Percentiles rank a stretch among this genome's conserved stretches.
phyloP scores from a whole-genome alignment of 2,329 filamentous ascomycete species.

The Pyrenochaeta sp. region DNA sequence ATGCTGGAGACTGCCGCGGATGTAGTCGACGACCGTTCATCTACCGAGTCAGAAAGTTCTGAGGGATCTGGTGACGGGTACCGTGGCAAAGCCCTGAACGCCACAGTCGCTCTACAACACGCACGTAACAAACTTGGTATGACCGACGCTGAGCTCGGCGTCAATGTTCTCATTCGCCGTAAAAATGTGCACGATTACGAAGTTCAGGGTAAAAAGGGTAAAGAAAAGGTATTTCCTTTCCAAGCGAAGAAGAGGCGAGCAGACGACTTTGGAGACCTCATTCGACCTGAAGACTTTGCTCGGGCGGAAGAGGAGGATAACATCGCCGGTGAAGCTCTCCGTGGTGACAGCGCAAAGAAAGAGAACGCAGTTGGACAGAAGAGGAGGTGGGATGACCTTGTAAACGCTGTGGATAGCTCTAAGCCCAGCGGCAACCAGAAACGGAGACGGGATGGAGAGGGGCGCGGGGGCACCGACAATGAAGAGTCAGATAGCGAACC shows the following conservation, averaged over 20 bases:
- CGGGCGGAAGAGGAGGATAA: slow-evolving; percentile 90
- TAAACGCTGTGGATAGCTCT: slow-evolving; percentile 49
- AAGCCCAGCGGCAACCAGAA: slow-evolving; percentile 62
- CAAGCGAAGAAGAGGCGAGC: slow-evolving; percentile 78
- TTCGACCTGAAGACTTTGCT: slow-evolving; percentile 92
- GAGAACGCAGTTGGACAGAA: slow-evolving; percentile 78
- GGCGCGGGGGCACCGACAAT: slow-evolving; percentile 33
- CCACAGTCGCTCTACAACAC: slow-evolving; percentile 85
- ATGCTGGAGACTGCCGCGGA: slow-evolving; percentile 75
- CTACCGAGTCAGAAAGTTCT: slow-evolving; percentile 84
- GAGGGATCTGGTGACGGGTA: slow-evolving; percentile 79
- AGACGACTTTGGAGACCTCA: slow-evolving; percentile 94
- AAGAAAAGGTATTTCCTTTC: slow-evolving; percentile 91
- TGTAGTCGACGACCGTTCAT: slow-evolving; percentile 82
- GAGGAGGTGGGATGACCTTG: slow-evolving; percentile 85
- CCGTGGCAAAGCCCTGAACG: slow-evolving; percentile 89
- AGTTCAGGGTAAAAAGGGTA: slow-evolving; percentile 86
- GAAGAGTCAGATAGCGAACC: slow-evolving; percentile 56
- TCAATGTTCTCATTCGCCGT: slow-evolving; percentile 87
- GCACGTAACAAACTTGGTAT: slow-evolving; percentile 80
- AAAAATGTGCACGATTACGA: slow-evolving; percentile 95
- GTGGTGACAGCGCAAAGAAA: slow-evolving; percentile 59
- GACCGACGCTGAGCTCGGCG: slow-evolving; percentile 88
- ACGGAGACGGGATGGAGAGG: slow-evolving; percentile 59
- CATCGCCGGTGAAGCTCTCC: slow-evolving; percentile 70